These are phyloP conservation scores for Aristolochia californica DNA, from an alignment of 164 flowering plant species.

Conservation along the genomic window DNA sequence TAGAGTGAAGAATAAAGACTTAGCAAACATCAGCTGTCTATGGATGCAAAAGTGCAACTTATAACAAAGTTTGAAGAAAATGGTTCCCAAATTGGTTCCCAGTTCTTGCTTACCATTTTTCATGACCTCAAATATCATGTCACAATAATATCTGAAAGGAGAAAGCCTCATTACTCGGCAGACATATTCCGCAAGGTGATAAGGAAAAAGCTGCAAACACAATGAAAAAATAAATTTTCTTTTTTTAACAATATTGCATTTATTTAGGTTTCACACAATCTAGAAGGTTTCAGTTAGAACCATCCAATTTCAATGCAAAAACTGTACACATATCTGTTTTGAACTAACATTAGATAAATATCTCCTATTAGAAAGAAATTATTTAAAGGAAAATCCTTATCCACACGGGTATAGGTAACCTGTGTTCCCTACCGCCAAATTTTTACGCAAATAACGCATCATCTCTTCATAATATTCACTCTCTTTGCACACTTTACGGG, in stretches of 20 bases:
- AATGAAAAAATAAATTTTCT: not conserved
- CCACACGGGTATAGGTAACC: not conserved
- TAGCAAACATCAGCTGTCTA: too few species aligned
- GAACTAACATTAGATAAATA: too few species aligned
- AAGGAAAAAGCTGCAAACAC: conserved; percentile 83
- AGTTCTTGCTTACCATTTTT: conserved; percentile 59
- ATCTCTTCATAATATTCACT: conserved; percentile 93
- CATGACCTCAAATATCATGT: conserved; percentile 97
- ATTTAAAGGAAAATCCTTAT: too few species aligned
- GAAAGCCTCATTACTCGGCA: conserved; percentile 97
- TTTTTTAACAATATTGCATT: not conserved
- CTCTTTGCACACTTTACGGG: conserved; percentile 89
- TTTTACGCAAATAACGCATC: conserved; percentile 94
- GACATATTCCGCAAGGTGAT: conserved; percentile 95
- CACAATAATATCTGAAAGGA: conserved; percentile 98
- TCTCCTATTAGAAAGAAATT: too few species aligned
- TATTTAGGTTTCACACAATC: not conserved
- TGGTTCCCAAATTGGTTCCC: not conserved
- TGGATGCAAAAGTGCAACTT: not conserved
- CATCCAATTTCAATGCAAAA: too few species aligned
- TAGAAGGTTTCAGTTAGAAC: too few species aligned
- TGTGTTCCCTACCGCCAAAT: conserved; percentile 62
- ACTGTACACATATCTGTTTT: too few species aligned
- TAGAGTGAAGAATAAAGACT: too few species aligned
- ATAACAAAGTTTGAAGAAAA: not conserved